Evolutionary conservation across 176 grass and related monocot genomes (phyloP).

Genomic region (Eleusine coracana): DNA sequence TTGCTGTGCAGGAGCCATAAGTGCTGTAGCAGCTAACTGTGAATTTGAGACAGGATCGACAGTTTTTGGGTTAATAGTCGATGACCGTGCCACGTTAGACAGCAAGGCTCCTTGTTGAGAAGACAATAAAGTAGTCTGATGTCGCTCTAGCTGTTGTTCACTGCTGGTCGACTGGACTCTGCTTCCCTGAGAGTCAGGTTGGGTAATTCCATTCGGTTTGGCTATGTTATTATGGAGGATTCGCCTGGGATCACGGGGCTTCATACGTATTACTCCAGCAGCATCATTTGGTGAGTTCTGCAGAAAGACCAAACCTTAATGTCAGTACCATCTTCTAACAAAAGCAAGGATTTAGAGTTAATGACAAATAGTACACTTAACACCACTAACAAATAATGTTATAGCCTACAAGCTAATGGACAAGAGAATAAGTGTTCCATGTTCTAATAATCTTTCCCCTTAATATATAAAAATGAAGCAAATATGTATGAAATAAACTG

Average conservation of each 20-base stretch:
- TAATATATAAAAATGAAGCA: conserved; percentile 8
- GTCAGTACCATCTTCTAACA: conserved; percentile 29
- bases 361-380: conserved; percentile 1
- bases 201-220: conserved; percentile 54
- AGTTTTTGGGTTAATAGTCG: conserved; percentile 26
- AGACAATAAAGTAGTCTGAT: conserved; percentile 32
- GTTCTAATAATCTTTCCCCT: conserved; percentile 4
- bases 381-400: background rate
- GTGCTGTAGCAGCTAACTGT: conserved; percentile 55
- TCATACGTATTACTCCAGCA: conserved; percentile 70
- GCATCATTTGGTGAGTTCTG: conserved; percentile 56
- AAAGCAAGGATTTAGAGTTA: conserved; percentile 9
- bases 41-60: conserved; percentile 56
- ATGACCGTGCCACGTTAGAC: conserved; percentile 22
- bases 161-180: conserved; percentile 32
- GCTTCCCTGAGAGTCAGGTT: conserved; percentile 47
- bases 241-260: conserved; percentile 88
- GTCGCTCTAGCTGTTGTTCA: conserved; percentile 45
- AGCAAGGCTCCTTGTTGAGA: conserved; percentile 29
- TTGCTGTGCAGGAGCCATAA: conserved; percentile 37
- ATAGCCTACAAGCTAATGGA: conserved; percentile 14
- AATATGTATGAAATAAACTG: background rate
- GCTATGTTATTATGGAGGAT: conserved; percentile 60
- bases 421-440: background rate
- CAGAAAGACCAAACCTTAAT: conserved; percentile 26